Evolutionary conservation across 2,329 filamentous ascomycete species (phyloP), one percentile per base, ranked within the genome.

Genomic region (Bretziella fagacearum): DNA sequence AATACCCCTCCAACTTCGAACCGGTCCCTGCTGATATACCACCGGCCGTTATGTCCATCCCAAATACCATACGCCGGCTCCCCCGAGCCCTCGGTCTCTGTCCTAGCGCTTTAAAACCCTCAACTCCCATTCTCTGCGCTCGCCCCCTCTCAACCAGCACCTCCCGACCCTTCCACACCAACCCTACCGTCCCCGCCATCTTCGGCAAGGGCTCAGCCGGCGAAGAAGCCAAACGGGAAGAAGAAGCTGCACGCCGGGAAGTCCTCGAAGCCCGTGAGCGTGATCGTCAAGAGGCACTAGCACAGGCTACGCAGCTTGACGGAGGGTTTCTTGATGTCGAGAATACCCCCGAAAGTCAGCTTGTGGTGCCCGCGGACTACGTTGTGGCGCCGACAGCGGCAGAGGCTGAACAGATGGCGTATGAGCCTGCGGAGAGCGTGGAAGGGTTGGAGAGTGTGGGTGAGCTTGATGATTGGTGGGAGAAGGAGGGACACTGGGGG

Each of bases 401-500:
- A 6, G 47, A 55, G 48, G 53, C 57, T 6, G 41, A 54, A 5
- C 58, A 63, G 26, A 55, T 61, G 8, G 56, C 54, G 6, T 77
- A 76, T 56, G 55, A 58, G 3, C 70, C 71, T 2, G 73, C 73
- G 13, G 58, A 59, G 11, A 59, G 58, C 3, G 62, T 62, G 6
- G 61, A 64, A 0, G 68, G 61, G 0, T 61, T 77, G 2, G 65
- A 69, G 51, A 60, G 65, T 43, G 64, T 74, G 10, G 65, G 65
- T 33, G 62, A 66, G 1, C 51, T 73, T 30, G 59, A 59, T 27
- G 59, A 58, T 22, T 77, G 71, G 72, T 77, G 72, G 71, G 64
- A 73, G 6, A 57, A 63, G 44, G 59, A 61, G n/a, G 62, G 63
- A n/a, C 64, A 74, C 55, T 76, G 73, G 70, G 62, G 62, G 40